Percentiles rank a stretch among this genome's conserved stretches.
These are phyloP conservation scores for Bathelium albidoporum DNA, from an alignment of 495 filamentous ascomycete genomes.

Conservation along the genomic window DNA sequence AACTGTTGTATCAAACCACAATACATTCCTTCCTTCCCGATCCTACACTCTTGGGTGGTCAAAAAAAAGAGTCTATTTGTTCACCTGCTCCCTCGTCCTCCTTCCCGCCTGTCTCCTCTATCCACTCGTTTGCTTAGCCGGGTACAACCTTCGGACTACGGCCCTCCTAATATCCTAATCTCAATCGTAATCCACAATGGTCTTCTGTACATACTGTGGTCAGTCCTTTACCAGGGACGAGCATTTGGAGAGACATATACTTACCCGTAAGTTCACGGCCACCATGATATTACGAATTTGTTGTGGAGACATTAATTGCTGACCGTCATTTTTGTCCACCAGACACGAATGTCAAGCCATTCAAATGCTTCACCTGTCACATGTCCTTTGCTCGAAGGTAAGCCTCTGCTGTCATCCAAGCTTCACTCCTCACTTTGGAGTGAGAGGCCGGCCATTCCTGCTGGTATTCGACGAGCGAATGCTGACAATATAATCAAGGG, in stretches of 20 bases:
- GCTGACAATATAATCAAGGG: constrained; percentile 29
- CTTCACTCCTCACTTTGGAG: background rate
- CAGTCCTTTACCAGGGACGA: constrained; percentile 56
- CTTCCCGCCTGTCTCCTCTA: background rate
- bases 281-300: background rate
- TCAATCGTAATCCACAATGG: constrained; percentile 27
- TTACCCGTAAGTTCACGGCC: constrained; percentile 41
- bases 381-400: constrained; percentile 54
- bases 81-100: background rate
- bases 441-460: background rate
- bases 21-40: background rate
- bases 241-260: constrained; percentile 53
- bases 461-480: constrained; percentile 6
- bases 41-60: background rate
- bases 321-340: constrained; percentile 5
- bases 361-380: constrained; percentile 48
- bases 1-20: background rate
- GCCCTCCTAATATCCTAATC: background rate
- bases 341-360: constrained; percentile 59
- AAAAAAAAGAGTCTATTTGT: background rate
- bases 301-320: constrained; percentile 7
- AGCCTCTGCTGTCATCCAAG: constrained; percentile 11
- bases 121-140: constrained; percentile 6
- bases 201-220: constrained; percentile 54
- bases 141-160: constrained; percentile 1